These are phyloP conservation scores for Hypoxylon fragiforme DNA, from an alignment of 495 filamentous ascomycete genomes.

Conservation along the genomic window DNA sequence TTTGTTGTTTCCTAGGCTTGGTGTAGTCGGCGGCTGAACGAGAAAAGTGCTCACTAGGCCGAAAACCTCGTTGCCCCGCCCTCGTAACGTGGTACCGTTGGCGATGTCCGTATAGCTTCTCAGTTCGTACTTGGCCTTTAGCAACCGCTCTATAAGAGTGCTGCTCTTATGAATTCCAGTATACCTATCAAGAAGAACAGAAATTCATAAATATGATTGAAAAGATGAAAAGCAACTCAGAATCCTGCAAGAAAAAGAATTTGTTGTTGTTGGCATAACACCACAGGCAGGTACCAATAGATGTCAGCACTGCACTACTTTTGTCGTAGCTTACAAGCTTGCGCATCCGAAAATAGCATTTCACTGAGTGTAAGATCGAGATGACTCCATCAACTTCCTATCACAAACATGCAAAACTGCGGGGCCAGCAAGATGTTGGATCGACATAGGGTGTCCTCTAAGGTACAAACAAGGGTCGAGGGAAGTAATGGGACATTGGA, in stretches of 20 bases:
- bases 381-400: conserved; percentile 9
- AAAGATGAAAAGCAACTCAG: conserved; percentile 4
- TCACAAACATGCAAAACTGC: conserved; percentile 8
- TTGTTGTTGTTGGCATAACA: conserved; percentile 7
- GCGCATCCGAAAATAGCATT: conserved; percentile 19
- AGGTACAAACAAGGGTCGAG: conserved; percentile 25
- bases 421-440: conserved; percentile 10
- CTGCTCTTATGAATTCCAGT: no score
- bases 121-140: not conserved
- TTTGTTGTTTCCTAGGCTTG: not conserved
- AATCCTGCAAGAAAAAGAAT: not conserved
- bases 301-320: conserved; percentile 29
- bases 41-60: not conserved
- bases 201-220: conserved; percentile 6
- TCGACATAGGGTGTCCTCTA: conserved; percentile 11
- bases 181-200: no score
- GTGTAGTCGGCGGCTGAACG: not conserved
- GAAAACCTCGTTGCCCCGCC: conserved; percentile 2
- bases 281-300: conserved; percentile 17
- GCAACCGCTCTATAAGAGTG: no score
- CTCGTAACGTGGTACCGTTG: not conserved
- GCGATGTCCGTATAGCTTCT: conserved; percentile 4
- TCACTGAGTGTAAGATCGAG: conserved; percentile 13
- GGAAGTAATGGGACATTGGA: conserved; percentile 9
- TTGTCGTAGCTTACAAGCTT: conserved; percentile 9